Evolutionary conservation across 1,139 yeast genomes (phyloP).

Genomic region (Yamadazyma songkhlaensis): DNA sequence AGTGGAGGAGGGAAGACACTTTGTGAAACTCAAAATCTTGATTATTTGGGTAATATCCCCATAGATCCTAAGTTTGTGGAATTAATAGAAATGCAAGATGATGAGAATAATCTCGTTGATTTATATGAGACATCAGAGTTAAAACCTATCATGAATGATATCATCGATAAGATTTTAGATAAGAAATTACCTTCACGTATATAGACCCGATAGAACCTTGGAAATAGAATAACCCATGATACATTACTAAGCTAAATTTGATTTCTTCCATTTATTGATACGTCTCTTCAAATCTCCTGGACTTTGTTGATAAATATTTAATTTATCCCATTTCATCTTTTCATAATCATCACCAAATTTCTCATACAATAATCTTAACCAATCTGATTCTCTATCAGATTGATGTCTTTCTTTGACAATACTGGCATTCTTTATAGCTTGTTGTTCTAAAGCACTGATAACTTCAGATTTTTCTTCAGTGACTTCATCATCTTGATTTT

Average conservation of each 20-base stretch:
- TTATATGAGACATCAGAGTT: conserved; percentile 36
- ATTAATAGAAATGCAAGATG: conserved; percentile 54
- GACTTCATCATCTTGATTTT: conserved; percentile 14
- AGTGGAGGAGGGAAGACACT: conserved; percentile 87
- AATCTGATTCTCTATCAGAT: conserved; percentile 70
- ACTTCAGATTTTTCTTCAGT: conserved; percentile 41
- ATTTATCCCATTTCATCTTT: conserved; percentile 88
- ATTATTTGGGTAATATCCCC: conserved; percentile 83
- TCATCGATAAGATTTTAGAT: conserved; percentile 45
- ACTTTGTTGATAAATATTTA: conserved; percentile 79
- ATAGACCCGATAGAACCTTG: too few species aligned
- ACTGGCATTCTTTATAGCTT: conserved; percentile 51
- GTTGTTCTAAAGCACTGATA: conserved; percentile 65
- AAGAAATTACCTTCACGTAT: conserved; percentile 34
- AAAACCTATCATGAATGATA: conserved; percentile 48
- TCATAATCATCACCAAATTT: conserved; percentile 88
- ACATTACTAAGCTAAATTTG: not conserved
- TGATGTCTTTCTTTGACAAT: conserved; percentile 52
- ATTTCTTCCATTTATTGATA: conserved; percentile 62
- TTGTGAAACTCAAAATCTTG: conserved; percentile 58
- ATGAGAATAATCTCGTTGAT: conserved; percentile 26
- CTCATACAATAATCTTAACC: conserved; percentile 63
- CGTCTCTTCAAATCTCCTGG: conserved; percentile 80
- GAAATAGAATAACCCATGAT: conserved; percentile 3
- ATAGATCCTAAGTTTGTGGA: conserved; percentile 91